Evolutionary conservation across 2,329 filamentous ascomycete genomes (phyloP), one percentile per base, ranked within the genome.

Genomic region (Nothophaeocryptopus gaeumannii): DNA sequence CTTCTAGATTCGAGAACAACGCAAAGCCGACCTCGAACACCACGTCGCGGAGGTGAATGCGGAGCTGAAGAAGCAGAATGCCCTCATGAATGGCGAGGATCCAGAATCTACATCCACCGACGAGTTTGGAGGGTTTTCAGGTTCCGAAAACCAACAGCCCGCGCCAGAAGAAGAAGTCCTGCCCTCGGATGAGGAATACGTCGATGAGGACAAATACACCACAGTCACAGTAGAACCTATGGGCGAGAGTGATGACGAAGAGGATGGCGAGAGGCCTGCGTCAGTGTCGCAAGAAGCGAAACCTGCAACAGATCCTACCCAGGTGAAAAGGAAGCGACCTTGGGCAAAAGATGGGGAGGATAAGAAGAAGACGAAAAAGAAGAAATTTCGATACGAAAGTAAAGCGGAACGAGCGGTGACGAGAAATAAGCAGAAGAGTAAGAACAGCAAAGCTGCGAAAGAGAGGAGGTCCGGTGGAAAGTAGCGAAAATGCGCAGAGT

Each of bases 171-270:
- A 48, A 16, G 56, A 59, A 33, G 54, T 55, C n/a, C 48, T 59
- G 1, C 51, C 53, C 5, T 53, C 50, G 60, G 88, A 96, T 67
- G 90, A 92, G 59, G 90, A 97, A 69, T 99, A 96, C 72, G 82
- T 96, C 58, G 93, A 99, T 69, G 93, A 97, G 68, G 92, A 96
- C 69, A 88, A 87, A 66, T 96, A 89, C 68, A 97, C 93, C 0
- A 96, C 89, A 1, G 93, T 99, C 20, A 96, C 89, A 0, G 84
- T 99, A 1, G 92, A 96, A 68, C 86, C 88, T 9, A 89, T 99
- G 59, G 86, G 85, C 55, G 70, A 70, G 3, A 67, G 74, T n/a
- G 51, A 66, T 1, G 68, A 64, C 2, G 66, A 65, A 14, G 71
- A 67, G 30, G 67, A 65, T 13, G 42, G 33, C 36, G 5, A 32